Conservation (phyloP, 768 basidiomycete species). For the Amanita pseudoporphyria region DNA sequence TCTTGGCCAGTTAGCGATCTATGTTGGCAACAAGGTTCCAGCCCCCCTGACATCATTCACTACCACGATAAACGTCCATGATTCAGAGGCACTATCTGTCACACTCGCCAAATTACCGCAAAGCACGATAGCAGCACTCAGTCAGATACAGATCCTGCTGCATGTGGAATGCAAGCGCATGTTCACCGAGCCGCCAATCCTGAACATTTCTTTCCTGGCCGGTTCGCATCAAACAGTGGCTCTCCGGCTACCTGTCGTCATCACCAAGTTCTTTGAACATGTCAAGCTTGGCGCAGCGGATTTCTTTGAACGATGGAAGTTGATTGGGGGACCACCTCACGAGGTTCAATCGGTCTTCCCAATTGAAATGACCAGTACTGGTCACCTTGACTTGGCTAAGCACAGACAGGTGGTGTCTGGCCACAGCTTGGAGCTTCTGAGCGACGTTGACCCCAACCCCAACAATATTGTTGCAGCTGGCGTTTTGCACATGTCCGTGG, state of each 20-base stretch:
- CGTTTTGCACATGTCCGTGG: constrained; percentile 85
- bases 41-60: constrained; percentile 89
- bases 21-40: constrained; percentile 92
- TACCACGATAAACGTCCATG: constrained; percentile 62
- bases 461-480: constrained; percentile 91
- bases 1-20: constrained; percentile 87
- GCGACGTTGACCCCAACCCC: constrained; percentile 90
- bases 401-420: constrained; percentile 74
- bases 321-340: constrained; percentile 91
- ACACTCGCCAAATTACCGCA: constrained; percentile 90
- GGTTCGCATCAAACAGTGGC: constrained; percentile 85
- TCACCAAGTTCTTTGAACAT: constrained; percentile 91
- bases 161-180: constrained; percentile 92
- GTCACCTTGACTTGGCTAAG: constrained; percentile 66
- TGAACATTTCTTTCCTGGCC: constrained; percentile 85
- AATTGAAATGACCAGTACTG: constrained; percentile 52
- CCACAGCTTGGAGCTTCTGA: constrained; percentile 64
- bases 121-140: constrained; percentile 66
- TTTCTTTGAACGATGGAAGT: constrained; percentile 98
- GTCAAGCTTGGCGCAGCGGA: constrained; percentile 75
- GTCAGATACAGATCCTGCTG: constrained; percentile 87
- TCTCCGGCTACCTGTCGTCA: constrained; percentile 74
- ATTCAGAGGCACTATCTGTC: constrained; percentile 68
- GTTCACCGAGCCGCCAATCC: constrained; percentile 67
- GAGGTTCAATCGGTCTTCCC: constrained; percentile 88